Evolutionary conservation across 106 monocot species (phyloP).

Genomic region (Xerophyta viscosa): DNA sequence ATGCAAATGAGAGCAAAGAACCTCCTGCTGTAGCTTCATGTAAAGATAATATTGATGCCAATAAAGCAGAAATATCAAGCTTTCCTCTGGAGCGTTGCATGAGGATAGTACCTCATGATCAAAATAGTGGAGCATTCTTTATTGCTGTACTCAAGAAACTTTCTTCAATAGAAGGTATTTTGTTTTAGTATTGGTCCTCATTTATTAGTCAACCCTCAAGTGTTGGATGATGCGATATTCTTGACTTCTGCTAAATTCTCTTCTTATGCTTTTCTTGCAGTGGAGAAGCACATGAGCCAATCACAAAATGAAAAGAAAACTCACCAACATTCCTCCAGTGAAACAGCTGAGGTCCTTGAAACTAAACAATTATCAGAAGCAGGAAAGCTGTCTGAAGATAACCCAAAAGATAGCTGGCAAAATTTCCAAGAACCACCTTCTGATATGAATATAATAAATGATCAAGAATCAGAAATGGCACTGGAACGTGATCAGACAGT

Average conservation of each 20-base stretch:
- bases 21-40: conserved; percentile 4
- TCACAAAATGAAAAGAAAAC: conserved; percentile 5
- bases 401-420: conserved; percentile 1
- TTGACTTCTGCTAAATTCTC: not conserved
- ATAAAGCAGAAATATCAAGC: conserved; percentile 26
- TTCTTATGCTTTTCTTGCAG: not conserved
- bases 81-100: conserved; percentile 76
- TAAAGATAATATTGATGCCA: conserved; percentile 7
- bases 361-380: conserved; percentile 5
- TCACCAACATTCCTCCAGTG: no score
- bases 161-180: conserved; percentile 56
- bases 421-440: conserved; percentile 2
- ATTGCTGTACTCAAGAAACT: conserved; percentile 91
- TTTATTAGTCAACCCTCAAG: conserved; percentile 3
- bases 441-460: not conserved
- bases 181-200: conserved; percentile 78
- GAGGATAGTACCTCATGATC: conserved; percentile 97
- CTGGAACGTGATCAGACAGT: not conserved
- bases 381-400: conserved; percentile 12
- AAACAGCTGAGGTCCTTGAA: no score
- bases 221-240: not conserved
- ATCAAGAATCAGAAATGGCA: no score
- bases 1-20: conserved; percentile 16
- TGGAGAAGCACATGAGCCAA: conserved; percentile 19
- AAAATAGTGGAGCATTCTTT: conserved; percentile 98